Evolutionary conservation across 2,329 filamentous ascomycete genomes (phyloP), one percentile per base, ranked within the genome.

Genomic region (Waltergamsia citrina): DNA sequence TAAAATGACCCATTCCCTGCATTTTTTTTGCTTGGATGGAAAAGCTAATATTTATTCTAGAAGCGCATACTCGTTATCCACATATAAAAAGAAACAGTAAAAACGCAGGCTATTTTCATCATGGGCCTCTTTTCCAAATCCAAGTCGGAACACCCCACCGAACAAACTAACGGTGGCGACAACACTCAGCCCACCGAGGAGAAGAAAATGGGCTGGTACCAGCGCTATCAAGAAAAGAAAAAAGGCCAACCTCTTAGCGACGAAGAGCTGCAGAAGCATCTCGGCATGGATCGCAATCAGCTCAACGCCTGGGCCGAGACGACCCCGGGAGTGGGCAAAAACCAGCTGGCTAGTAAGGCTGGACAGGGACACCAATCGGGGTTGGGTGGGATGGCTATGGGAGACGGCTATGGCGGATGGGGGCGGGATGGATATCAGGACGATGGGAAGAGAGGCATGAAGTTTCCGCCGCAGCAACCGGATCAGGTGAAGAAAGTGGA

Each of bases 321-420:
- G 4, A 44, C 50, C 18, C 59, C 61, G 2, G 59, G 58, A 12
- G 59, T 65, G 5, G 62, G 49, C 23, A 55, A 50, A 34, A 61
- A 65, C 35, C 57, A 60, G 36, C 43, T 54, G 15, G 56, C 59
- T 4, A 57, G 59, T 6, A 55, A 43, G 5, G 34, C 56, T 5
- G 36, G 44, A 14, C 34, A 45, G 18, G 61, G 61, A 3, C 32
- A 43, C 4, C 38, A 48, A 1, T 41, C 49, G 10, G 53, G 59
- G 2, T 37, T 61, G 3, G 53, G 39, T 2, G 52, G 56, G 4
- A 23, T 43, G 20, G 50, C 44, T 0, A 47, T 49, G 8, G 52
- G 43, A 0, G 50, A 41, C 1, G 57, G 56, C 2, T 40, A 37
- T 20, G 57, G 57, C 3, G 57, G 58, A 4, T 60, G 56, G 57